Conservation (phyloP, 2,329 filamentous ascomycete species). For the Curvularia sp. region DNA sequence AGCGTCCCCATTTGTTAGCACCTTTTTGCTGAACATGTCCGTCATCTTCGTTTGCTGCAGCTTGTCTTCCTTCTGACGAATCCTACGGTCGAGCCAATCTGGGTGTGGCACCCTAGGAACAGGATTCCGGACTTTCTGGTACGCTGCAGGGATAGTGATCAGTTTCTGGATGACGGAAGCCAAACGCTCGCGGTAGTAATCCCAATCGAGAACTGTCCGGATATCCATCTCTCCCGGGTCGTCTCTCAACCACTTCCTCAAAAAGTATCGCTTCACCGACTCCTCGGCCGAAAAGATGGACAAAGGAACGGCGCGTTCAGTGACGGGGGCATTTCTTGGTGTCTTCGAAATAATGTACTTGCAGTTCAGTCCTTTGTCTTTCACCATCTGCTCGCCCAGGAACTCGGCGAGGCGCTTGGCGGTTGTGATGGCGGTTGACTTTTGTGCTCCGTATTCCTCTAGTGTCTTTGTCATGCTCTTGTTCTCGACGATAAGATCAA, state of each 20-base stretch:
- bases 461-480: conserved; percentile 97
- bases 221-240: conserved; percentile 92
- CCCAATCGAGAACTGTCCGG: conserved; percentile 89
- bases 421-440: conserved; percentile 99
- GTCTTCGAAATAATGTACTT: conserved; percentile 97
- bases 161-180: conserved; percentile 98
- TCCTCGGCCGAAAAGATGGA: conserved; percentile 97
- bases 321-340: conserved; percentile 88
- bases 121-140: conserved; percentile 94
- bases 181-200: conserved; percentile 94
- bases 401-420: conserved; percentile 95
- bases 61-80: conserved; percentile 94
- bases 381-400: conserved; percentile 96
- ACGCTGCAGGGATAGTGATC: conserved; percentile 94
- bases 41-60: conserved; percentile 99
- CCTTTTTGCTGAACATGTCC: conserved; percentile 79
- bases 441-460: conserved; percentile 93
- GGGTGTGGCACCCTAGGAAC: conserved; percentile 93
- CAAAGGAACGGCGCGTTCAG: conserved; percentile 90
- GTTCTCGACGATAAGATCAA: conserved; percentile 99
- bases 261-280: conserved; percentile 82
- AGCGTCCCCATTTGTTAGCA: conserved; percentile 73
- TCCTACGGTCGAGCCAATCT: conserved; percentile 93
- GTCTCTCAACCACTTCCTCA: conserved; percentile 95
- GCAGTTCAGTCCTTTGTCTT: conserved; percentile 98